Conservation (phyloP, 371 early-diverging fungal species). For the Dinochytrium kinnereticum region DNA sequence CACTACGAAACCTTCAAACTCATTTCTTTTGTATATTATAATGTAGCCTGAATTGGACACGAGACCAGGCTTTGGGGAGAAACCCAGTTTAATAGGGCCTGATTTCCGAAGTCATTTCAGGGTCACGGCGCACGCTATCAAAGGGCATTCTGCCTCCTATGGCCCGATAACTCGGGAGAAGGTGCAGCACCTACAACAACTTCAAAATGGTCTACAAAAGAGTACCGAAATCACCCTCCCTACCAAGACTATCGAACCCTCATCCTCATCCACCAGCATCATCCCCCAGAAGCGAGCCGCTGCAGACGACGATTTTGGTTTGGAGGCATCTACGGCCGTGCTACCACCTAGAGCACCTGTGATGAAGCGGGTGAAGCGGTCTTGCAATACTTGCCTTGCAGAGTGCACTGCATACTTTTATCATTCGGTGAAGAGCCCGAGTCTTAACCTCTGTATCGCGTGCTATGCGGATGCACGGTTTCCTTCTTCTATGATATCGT, state of each 20-base stretch:
- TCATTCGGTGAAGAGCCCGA: neutral
- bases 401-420: constrained; percentile 1
- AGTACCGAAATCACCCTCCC: neutral
- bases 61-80: constrained; percentile 40
- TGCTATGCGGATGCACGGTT: constrained; percentile 96
- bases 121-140: constrained; percentile 78
- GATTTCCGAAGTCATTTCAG: constrained; percentile 96
- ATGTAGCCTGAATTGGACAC: constrained; percentile 88
- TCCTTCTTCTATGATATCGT: constrained; percentile 80
- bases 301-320: neutral
- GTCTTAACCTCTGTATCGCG: constrained; percentile 80
- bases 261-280: neutral
- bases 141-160: neutral
- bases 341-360: neutral
- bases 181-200: neutral
- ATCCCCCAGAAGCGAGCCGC: neutral
- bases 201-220: neutral
- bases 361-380: neutral
- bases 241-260: neutral
- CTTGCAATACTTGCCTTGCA: constrained; percentile 8
- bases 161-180: constrained; percentile 1
- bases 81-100: constrained; percentile 92
- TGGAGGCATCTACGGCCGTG: neutral
- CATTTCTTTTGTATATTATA: too few species aligned
- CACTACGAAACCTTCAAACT: too few species aligned